Percentiles rank a stretch among this genome's conserved stretches.
These are phyloP conservation scores for Cercospora sojina DNA, from an alignment of 2,329 filamentous ascomycete species.

Conservation along the genomic window DNA sequence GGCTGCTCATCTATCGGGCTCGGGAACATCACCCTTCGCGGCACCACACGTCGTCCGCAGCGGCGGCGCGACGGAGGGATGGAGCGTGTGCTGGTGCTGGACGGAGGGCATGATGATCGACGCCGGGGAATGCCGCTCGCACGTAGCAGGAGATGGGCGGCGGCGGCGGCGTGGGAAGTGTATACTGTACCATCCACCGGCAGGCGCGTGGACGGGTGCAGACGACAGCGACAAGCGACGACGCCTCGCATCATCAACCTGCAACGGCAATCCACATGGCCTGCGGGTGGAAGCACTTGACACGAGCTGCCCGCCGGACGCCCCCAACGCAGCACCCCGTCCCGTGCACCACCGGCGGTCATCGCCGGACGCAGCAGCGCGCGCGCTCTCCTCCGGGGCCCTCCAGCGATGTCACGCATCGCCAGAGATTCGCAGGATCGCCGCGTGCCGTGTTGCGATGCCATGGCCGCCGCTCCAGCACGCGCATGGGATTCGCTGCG, in stretches of 20 bases:
- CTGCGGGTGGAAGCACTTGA: background rate
- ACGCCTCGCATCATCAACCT: no score
- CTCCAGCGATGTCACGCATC: background rate
- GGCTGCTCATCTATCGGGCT: conserved; percentile 34
- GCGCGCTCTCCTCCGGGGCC: background rate
- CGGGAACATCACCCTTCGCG: conserved; percentile 30
- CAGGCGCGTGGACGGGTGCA: background rate
- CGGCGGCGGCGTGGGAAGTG: background rate
- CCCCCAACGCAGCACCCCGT: background rate
- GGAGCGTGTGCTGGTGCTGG: conserved; percentile 3
- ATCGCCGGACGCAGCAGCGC: no score
- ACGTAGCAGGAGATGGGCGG: background rate
- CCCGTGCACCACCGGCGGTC: no score
- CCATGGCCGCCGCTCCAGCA: background rate
- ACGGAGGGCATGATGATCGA: conserved; percentile 15
- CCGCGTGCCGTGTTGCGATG: conserved; percentile 6
- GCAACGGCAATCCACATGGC: conserved; percentile 10
- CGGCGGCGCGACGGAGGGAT: background rate
- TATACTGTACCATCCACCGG: no score
- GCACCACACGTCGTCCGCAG: conserved; percentile 10
- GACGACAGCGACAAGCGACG: background rate
- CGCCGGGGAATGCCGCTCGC: background rate
- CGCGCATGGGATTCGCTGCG: conserved; percentile 7
- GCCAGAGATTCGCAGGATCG: conserved; percentile 8
- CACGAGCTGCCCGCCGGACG: background rate